Evolutionary conservation across 176 grass and related monocot species (phyloP).

Genomic region (Panicum miliaceum): DNA sequence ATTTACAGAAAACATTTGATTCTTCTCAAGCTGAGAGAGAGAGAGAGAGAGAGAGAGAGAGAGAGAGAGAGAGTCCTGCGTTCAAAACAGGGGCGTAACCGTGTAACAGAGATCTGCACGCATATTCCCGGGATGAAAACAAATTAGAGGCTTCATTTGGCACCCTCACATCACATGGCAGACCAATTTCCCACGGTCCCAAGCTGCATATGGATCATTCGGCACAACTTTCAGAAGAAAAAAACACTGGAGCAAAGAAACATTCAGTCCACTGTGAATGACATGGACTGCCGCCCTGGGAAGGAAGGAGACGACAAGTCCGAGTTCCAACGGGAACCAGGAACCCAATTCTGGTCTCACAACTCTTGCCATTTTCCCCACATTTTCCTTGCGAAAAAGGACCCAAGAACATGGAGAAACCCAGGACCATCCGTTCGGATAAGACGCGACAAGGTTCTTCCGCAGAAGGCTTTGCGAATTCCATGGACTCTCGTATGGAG

Average conservation of each 20-base stretch:
- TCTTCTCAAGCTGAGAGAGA: not conserved
- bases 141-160: not conserved
- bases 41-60: no score
- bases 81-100: not conserved
- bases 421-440: not conserved
- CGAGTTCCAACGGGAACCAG: not conserved
- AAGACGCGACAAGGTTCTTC: not conserved
- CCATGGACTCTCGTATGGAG: not conserved
- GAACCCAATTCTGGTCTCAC: slow-evolving; percentile 21
- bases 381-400: slow-evolving; percentile 43
- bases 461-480: not conserved
- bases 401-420: not conserved
- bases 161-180: slow-evolving; percentile 24
- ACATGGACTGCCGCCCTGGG: not conserved
- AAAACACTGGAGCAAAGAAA: slow-evolving; percentile 15
- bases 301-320: slow-evolving; percentile 28
- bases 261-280: slow-evolving; percentile 3
- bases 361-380: slow-evolving; percentile 12
- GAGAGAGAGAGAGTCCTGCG: no score
- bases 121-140: not conserved
- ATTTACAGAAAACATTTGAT: not conserved
- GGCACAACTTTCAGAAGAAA: slow-evolving; percentile 11
- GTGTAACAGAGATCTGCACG: not conserved
- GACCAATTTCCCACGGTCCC: slow-evolving; percentile 34
- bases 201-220: slow-evolving; percentile 1